phyloP scores from a whole-genome alignment of 768 basidiomycete species.

The Saitozyma podzolica region DNA sequence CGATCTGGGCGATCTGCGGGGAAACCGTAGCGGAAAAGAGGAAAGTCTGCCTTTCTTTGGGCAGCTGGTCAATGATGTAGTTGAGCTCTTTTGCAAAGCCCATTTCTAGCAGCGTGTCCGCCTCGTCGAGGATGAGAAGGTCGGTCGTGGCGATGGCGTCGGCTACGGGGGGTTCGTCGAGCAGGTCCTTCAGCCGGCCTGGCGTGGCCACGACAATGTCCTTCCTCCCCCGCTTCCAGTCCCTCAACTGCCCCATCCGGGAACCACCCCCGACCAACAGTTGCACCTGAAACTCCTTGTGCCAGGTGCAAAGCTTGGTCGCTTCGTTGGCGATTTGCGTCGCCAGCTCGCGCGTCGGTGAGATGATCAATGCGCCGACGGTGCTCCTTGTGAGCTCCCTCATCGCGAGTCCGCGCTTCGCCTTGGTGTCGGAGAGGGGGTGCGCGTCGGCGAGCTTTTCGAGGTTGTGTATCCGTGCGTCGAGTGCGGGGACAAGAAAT shows the following conservation, averaged over 20 bases:
- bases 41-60: constrained; percentile 78
- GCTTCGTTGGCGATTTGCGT: constrained; percentile 87
- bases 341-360: constrained; percentile 85
- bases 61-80: constrained; percentile 61
- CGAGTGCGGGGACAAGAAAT: constrained; percentile 83
- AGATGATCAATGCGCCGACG: constrained; percentile 77
- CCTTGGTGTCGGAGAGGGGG: constrained; percentile 17
- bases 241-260: constrained; percentile 66
- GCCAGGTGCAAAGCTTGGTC: constrained; percentile 63
- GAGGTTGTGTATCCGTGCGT: constrained; percentile 68
- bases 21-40: constrained; percentile 88
- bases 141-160: constrained; percentile 62
- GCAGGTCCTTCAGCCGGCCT: constrained; percentile 76
- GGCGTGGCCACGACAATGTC: constrained; percentile 89
- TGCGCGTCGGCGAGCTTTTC: constrained; percentile 56
- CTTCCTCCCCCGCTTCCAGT: constrained; percentile 64
- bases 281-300: constrained; percentile 67
- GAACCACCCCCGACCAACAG: constrained; percentile 76
- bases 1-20: constrained; percentile 68
- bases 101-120: constrained; percentile 86
- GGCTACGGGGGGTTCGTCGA: constrained; percentile 62
- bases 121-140: constrained; percentile 83
- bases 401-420: constrained; percentile 21
- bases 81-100: constrained; percentile 87
- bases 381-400: constrained; percentile 53